Base-by-base conservation (phyloP, 176 grass and related monocot genomes). In the Triticum timopheevii region DNA sequence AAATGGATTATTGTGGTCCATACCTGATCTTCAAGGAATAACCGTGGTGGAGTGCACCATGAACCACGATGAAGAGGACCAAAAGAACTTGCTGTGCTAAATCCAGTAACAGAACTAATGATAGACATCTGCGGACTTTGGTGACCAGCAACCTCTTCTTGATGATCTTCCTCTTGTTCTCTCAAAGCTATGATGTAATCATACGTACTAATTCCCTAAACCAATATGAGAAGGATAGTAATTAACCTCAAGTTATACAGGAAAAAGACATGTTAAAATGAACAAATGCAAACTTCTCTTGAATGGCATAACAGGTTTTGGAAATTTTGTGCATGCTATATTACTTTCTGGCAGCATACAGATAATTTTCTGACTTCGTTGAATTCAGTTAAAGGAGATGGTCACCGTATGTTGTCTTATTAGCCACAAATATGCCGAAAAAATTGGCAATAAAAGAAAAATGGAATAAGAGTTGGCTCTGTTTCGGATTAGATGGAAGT, bases 1-100 rank as follows among this genome's bases (percentile, higher is more conserved):
- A 45, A 54, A 84, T 82, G 33, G 72, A 44, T 69, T 39, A 86
- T 23, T 74, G 27, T 44, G 16, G 50, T 80, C 33, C 24, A 12
- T 93, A 99, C 97, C 97, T 99, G 97, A 75, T 99, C 94, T 82
- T 99, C 97, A 80, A 96, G 90, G 80, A 99, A 99, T 75, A 99
- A 87, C 56, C 92, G 72, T 42, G 97, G 97, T 65, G 97, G 97
- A 47, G 97, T 99, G 78, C 97, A 99, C 97, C 97, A 99, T 73
- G 97, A 94, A 87, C 86, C 87, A 67, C 97, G 94, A 54, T 93
- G 92, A 78, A 98, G 93, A 63, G 94, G 88, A 30, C 89, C 90
- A 83, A 98, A 98, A 81, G 97, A 98, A 88, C 97, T 98, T 24
- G 97, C 77, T 75, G 93, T 96, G 90, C 97, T 99, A 82, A 99